Conservation (phyloP, 225 moss, liverwort and hornwort species). For the Pleurozium schreberi region DNA sequence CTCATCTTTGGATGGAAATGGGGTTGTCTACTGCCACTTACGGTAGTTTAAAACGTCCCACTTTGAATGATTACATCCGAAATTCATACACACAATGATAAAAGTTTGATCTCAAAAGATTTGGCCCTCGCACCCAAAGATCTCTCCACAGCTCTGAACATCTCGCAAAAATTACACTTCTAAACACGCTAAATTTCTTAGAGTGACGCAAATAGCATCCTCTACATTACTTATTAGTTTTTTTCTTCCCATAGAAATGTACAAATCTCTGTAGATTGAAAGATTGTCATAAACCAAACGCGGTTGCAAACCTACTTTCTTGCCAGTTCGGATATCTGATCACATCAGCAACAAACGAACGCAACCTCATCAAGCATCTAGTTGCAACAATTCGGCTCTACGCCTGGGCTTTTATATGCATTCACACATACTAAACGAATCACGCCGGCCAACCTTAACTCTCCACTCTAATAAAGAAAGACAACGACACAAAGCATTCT, state of each 20-base stretch:
- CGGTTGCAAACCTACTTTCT: neutral
- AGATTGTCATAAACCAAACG: neutral
- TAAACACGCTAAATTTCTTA: neutral
- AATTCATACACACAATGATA: neutral
- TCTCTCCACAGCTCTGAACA: neutral
- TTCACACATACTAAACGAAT: neutral
- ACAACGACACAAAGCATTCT: neutral
- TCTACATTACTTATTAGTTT: neutral
- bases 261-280: neutral
- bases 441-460: neutral
- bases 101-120: neutral
- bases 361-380: neutral
- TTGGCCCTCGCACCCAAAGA: neutral
- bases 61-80: neutral
- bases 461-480: neutral
- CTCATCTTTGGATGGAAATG: neutral
- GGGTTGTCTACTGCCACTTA: neutral
- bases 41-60: neutral
- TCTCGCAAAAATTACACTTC: neutral
- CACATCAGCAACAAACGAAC: neutral
- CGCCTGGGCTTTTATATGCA: neutral
- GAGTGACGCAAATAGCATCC: neutral
- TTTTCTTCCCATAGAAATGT: neutral
- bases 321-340: neutral
- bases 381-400: neutral